Evolutionary conservation across 2,329 filamentous ascomycete species (phyloP), one percentile per base, ranked within the genome.

Genomic region (Thermothelomyces thermophilus): DNA sequence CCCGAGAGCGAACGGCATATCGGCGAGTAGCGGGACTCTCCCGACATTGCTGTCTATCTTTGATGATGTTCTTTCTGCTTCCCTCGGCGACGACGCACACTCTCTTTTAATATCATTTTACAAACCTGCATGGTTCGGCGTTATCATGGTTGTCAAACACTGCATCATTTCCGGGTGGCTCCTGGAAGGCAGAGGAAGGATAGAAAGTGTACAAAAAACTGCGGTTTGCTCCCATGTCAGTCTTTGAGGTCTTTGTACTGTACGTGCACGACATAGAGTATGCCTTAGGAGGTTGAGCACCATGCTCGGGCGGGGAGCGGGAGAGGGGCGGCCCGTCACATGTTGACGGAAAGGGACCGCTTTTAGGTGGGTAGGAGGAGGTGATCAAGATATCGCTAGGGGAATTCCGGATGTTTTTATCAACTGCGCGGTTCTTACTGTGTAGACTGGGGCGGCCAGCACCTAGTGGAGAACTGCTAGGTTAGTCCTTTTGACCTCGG

Each of bases 1-100:
- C 84, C 85, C 20, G 83, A 87, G 63, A 77, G 68, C 58, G 79
- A 86, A 63, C 76, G 84, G 56, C 82, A 87, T 60, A 86, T 88
- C 59, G 84, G 84, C 59, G 73, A 76, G 56, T 56, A 63, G 53
- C 22, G 9, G 7, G 24, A 1, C 2, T 2, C n/a, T 24, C 13
- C 22, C 48, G n/a, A 22, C 10, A 28, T 26, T 14, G 14, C 2
- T 53, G 58, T 34, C 62, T 62, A 24, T 26, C 17, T 9, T 22
- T 43, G 5, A 35, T 57, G 17, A 26, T 34, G 19, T 41, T 48
- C 41, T 39, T 46, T 48, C 33, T 35, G 6, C 33, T 37, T 51
- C 45, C 33, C 52, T 50, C 35, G 39, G 10, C 26, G 5, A 53
- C 41, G 41, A 53, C 36, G 26, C 3, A 51, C 46, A 46, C 37